Conservation (phyloP, 495 filamentous ascomycete genomes). For the Neurospora cerealis region DNA sequence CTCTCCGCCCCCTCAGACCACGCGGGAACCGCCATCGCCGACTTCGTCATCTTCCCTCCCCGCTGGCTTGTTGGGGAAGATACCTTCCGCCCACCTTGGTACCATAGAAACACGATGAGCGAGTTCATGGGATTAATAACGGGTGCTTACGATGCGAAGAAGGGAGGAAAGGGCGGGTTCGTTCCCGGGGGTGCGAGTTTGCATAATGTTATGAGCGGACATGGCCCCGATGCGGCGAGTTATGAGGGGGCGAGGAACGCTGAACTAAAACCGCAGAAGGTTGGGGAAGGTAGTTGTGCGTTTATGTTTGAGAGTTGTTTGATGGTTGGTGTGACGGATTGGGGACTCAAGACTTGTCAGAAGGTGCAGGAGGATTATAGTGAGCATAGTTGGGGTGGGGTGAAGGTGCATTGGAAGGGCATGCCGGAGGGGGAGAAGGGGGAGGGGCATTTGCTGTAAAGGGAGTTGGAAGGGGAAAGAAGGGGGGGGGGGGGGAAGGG, state of each 20-base stretch:
- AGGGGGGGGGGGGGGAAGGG: background rate
- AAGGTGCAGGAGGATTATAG: constrained; percentile 82
- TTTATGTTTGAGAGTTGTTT: constrained; percentile 63
- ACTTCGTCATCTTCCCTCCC: constrained; percentile 78
- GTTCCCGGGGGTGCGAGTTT: constrained; percentile 46
- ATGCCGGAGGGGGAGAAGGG: background rate
- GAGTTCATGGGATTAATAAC: constrained; percentile 70
- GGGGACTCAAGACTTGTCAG: constrained; percentile 72
- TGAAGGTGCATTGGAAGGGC: constrained; percentile 68
- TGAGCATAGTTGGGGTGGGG: constrained; percentile 71
- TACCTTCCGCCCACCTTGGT: constrained; percentile 78
- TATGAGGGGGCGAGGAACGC: constrained; percentile 51
- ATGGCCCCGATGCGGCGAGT: constrained; percentile 51
- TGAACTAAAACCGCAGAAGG: constrained; percentile 43
- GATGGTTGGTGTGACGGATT: constrained; percentile 89
- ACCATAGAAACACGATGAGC: constrained; percentile 78
- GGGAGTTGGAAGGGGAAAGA: background rate
- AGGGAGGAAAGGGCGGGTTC: constrained; percentile 44
- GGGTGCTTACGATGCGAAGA: constrained; percentile 52
- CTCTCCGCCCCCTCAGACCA: constrained; percentile 57
- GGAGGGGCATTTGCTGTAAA: background rate
- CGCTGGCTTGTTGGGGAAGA: constrained; percentile 70
- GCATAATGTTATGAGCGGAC: constrained; percentile 51
- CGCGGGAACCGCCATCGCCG: constrained; percentile 61
- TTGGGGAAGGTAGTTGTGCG: constrained; percentile 49